Base-by-base conservation (phyloP, 306 rosid genomes). In the Parietaria judaica region DNA sequence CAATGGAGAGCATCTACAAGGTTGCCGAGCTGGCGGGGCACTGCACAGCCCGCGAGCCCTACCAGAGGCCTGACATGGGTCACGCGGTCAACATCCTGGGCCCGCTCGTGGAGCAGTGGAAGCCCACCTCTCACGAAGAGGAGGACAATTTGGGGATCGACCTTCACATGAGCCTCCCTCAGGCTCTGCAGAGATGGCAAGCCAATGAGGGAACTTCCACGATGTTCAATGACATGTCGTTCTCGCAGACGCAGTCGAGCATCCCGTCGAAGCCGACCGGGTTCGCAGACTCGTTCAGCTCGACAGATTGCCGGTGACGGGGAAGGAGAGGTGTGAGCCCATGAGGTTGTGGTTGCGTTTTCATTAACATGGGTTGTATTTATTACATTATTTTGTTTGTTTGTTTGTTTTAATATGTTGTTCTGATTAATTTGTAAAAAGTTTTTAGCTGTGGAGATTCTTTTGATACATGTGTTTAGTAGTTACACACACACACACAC, bases 1-100 rank as follows among this genome's bases (percentile, higher is more conserved):
- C 95, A 41, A 81, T 85, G 96, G 84, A 80, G 65, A 83, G 98
- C 78, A 83, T 91, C 62, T 83, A 81, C 73, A 88, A 83, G 68
- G 96, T 91, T 36, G 79, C 90, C 0, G 96, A 88, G 76, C 76
- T 88, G 7, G 94, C 90, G 17, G 96, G 96, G 38, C 87, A 88
- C 37, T 88, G 96, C 65, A 88, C 96, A 38, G 92, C 88, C 51
- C 95, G 95, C 0, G 96, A 88, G 75, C 96, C 96, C 37, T 83
- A 87, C 64, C 96, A 85, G 69, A 83, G 96, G 70, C 96, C 96
- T 0, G 96, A 88, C 64, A 88, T 88, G 96, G 94, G 96, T 14
- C 96, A 88, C 57, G 94, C 94, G 0, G 96, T 88, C 60, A 88
- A 85, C 74, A 77, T 85, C 51, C 64, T 88, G 66, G 86, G 82